phyloP scores from a whole-genome alignment of 495 filamentous ascomycete species.

The Bathelium albidoporum region DNA sequence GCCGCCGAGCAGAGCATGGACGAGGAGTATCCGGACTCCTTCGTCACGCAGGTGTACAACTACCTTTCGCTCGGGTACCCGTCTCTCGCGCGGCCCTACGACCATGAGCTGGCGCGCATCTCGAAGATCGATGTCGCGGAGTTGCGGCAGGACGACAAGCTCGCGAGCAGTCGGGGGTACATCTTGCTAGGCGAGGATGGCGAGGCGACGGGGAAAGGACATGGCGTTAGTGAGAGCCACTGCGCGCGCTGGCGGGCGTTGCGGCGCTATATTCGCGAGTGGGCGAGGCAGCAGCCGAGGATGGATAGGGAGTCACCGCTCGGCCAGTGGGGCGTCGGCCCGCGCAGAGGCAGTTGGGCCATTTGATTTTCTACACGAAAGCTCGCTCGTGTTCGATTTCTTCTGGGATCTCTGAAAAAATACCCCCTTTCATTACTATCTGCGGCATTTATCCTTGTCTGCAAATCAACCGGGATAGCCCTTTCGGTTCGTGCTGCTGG shows the following conservation, averaged over 20 bases:
- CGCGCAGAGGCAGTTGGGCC: slow-evolving; percentile 76
- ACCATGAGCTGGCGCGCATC: slow-evolving; percentile 71
- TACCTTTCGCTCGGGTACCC: slow-evolving; percentile 89
- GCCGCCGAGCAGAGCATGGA: slow-evolving; percentile 41
- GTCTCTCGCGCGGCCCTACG: slow-evolving; percentile 67
- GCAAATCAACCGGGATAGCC: background rate
- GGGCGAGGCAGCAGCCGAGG: slow-evolving; percentile 67
- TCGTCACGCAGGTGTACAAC: slow-evolving; percentile 92
- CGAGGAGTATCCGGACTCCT: slow-evolving; percentile 65
- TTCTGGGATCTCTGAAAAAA: background rate
- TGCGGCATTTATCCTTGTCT: background rate
- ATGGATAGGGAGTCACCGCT: slow-evolving; percentile 45
- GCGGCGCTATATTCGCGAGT: slow-evolving; percentile 69
- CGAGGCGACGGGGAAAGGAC: slow-evolving; percentile 27
- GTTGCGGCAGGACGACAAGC: slow-evolving; percentile 60
- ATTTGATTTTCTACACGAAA: slow-evolving; percentile 36
- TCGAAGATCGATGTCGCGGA: slow-evolving; percentile 53
- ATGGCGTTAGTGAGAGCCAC: slow-evolving; percentile 31
- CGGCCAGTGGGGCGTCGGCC: slow-evolving; percentile 60
- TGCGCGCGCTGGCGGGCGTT: slow-evolving; percentile 74
- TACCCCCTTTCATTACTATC: background rate
- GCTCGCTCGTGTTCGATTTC: background rate
- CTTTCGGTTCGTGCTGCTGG: background rate
- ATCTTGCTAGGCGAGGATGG: slow-evolving; percentile 47
- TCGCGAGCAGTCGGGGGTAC: slow-evolving; percentile 52